Evolutionary conservation across 495 filamentous ascomycete genomes (phyloP).

Genomic region (Lichina pygmaea): DNA sequence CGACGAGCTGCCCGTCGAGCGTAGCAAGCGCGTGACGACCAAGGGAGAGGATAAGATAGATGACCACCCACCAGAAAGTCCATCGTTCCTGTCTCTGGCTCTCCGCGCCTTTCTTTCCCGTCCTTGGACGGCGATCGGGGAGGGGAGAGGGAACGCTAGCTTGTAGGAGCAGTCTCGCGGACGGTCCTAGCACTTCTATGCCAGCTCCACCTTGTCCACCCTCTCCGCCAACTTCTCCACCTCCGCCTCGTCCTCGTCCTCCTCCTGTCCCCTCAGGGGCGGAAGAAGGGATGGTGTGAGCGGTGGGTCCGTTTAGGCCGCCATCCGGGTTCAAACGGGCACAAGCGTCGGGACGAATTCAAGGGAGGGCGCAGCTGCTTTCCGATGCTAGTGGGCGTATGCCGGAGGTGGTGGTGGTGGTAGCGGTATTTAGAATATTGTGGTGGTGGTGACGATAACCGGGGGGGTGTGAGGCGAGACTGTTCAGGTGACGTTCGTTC

Average conservation of each 20-base stretch:
- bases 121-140: not conserved
- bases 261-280: not conserved
- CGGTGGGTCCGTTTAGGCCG: not conserved
- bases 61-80: slow-evolving; percentile 1
- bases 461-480: too few species aligned
- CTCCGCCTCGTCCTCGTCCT: not conserved
- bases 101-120: not conserved
- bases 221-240: not conserved
- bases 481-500: too few species aligned
- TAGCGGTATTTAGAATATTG: too few species aligned
- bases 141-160: not conserved
- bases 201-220: not conserved
- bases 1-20: not conserved
- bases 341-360: not conserved
- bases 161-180: not conserved
- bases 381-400: too few species aligned
- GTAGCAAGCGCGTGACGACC: not conserved
- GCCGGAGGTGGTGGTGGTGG: too few species aligned
- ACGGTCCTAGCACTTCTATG: too few species aligned
- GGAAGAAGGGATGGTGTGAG: not conserved
- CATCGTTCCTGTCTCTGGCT: not conserved
- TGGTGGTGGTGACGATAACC: too few species aligned
- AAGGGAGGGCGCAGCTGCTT: not conserved
- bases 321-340: not conserved
- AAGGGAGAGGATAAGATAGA: not conserved